Conservation (phyloP, 805 yeast species). For the Ogataea haglerorum region DNA sequence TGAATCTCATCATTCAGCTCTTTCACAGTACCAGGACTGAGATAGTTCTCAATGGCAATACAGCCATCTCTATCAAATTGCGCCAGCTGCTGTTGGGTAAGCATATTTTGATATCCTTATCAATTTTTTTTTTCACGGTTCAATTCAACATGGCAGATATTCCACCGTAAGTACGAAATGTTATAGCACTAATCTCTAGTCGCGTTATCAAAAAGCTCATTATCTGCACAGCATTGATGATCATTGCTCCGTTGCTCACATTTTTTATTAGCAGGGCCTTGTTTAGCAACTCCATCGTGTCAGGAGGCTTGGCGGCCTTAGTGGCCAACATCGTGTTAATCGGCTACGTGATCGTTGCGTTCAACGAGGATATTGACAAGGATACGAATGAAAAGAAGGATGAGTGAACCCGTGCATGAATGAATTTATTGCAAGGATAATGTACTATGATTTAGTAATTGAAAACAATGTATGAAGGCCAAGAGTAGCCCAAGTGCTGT, state of each 20-base stretch:
- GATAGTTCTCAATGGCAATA: constrained; percentile 54
- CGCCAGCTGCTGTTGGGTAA: constrained; percentile 48
- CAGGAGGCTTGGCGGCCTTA: constrained; percentile 79
- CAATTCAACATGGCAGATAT: constrained; percentile 33
- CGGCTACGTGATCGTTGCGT: constrained; percentile 71
- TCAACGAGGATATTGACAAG: constrained; percentile 52
- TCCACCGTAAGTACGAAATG: constrained; percentile 31
- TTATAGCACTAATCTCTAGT: constrained; percentile 30
- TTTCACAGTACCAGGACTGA: constrained; percentile 40
- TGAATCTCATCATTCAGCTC: constrained; percentile 42
- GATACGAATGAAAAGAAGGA: constrained; percentile 38
- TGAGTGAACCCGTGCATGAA: constrained; percentile 4
- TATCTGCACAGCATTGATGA: constrained; percentile 75
- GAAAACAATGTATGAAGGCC: no score
- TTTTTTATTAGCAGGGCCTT: constrained; percentile 44
- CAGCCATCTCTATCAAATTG: constrained; percentile 56
- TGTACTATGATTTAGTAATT: no score
- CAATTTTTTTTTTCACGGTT: constrained; percentile 1
- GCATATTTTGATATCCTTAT: constrained; percentile 1
- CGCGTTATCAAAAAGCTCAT: constrained; percentile 65
- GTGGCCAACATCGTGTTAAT: constrained; percentile 72
- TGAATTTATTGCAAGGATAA: no score
- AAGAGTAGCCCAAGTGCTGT: no score
- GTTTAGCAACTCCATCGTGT: constrained; percentile 52
- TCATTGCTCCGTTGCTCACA: constrained; percentile 58